Conservation (phyloP, 768 basidiomycete species). For the Rhizopogon salebrosus region DNA sequence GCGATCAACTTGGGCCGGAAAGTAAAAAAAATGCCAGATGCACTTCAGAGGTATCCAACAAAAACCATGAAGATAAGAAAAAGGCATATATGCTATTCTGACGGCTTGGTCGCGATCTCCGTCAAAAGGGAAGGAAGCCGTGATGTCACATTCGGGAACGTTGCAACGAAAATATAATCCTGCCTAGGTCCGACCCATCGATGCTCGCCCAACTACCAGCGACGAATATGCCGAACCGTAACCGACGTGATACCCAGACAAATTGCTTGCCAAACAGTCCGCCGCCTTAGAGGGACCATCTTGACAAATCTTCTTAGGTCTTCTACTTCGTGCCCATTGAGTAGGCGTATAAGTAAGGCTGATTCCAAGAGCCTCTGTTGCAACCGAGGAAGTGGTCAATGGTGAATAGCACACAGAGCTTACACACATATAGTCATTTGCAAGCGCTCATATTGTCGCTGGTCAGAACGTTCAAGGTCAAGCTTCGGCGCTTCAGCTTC, state of each 20-base stretch:
- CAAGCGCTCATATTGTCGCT: too few species aligned
- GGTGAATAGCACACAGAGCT: too few species aligned
- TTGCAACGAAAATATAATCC: conserved; percentile 15
- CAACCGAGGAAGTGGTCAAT: too few species aligned
- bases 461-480: too few species aligned
- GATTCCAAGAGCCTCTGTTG: too few species aligned
- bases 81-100: conserved; percentile 59
- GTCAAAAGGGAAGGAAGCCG: conserved; percentile 50
- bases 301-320: too few species aligned
- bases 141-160: conserved; percentile 50
- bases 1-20: neutral
- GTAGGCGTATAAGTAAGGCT: too few species aligned
- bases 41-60: neutral
- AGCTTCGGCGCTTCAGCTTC: too few species aligned
- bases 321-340: too few species aligned
- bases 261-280: conserved; percentile 45
- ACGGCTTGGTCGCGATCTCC: conserved; percentile 46
- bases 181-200: conserved; percentile 66
- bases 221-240: conserved; percentile 57
- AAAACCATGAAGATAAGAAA: conserved; percentile 39
- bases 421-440: too few species aligned
- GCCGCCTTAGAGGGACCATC: too few species aligned
- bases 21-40: neutral
- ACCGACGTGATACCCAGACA: conserved; percentile 69
- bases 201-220: conserved; percentile 61